These are phyloP conservation scores for Pythium volutum DNA, from an alignment of 352 stramenopile genomes.

Conservation along the genomic window DNA sequence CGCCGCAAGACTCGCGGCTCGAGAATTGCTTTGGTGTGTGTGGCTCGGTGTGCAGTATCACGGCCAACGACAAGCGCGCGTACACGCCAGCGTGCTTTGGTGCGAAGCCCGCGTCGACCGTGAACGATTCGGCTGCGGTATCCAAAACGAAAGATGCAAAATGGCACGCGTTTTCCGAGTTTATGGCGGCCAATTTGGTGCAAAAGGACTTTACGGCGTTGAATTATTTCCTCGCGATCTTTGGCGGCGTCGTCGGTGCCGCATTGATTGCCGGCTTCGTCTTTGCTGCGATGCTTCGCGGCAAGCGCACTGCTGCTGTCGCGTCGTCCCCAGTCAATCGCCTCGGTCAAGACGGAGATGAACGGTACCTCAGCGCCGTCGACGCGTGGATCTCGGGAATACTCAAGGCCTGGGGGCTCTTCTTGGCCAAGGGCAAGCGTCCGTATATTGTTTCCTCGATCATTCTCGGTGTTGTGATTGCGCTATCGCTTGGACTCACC, in stretches of 20 bases:
- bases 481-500: slow-evolving; percentile 26
- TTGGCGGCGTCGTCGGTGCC: slow-evolving; percentile 41
- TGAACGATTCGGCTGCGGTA: background rate
- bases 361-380: slow-evolving; percentile 28
- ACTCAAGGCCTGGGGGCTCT: slow-evolving; percentile 43
- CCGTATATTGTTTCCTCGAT: slow-evolving; percentile 27
- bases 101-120: slow-evolving; percentile 2
- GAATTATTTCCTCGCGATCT: slow-evolving; percentile 52
- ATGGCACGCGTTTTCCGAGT: slow-evolving; percentile 36
- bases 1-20: slow-evolving; percentile 46
- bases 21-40: slow-evolving; percentile 55
- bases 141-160: slow-evolving; percentile 21
- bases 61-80: slow-evolving; percentile 28
- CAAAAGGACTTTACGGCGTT: slow-evolving; percentile 38
- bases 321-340: background rate
- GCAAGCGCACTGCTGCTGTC: slow-evolving; percentile 16
- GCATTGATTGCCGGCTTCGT: slow-evolving; percentile 44
- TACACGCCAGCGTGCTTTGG: slow-evolving; percentile 45
- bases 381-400: slow-evolving; percentile 26
- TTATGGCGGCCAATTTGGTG: slow-evolving; percentile 41
- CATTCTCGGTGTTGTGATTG: slow-evolving; percentile 21
- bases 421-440: slow-evolving; percentile 28
- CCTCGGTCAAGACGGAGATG: background rate
- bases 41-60: slow-evolving; percentile 53
- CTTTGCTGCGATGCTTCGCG: slow-evolving; percentile 29